Evolutionary conservation across 805 yeast species (phyloP).

Genomic region (Ogataea philodendri): DNA sequence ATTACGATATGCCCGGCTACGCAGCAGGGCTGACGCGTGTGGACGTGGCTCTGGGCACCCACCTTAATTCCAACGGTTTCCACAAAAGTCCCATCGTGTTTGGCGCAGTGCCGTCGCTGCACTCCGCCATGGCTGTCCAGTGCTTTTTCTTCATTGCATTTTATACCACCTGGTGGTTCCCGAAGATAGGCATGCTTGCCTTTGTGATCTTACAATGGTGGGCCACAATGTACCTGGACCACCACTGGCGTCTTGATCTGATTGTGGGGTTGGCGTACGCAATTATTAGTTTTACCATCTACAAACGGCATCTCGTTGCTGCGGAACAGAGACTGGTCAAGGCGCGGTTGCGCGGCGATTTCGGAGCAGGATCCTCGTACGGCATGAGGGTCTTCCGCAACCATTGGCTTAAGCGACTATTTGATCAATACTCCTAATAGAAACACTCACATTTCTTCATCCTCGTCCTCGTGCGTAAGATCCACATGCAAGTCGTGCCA

Average conservation of each 20-base stretch:
- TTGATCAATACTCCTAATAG: slow-evolving; percentile 43
- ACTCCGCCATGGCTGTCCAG: slow-evolving; percentile 62
- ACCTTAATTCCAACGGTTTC: slow-evolving; percentile 58
- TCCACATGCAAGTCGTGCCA: slow-evolving; percentile 58
- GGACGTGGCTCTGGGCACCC: slow-evolving; percentile 62
- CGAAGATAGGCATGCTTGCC: slow-evolving; percentile 37
- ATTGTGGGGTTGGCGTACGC: slow-evolving; percentile 56
- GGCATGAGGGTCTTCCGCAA: slow-evolving; percentile 65
- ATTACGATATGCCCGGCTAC: slow-evolving; percentile 63
- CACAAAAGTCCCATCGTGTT: slow-evolving; percentile 68
- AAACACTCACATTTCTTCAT: slow-evolving; percentile 28
- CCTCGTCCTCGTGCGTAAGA: slow-evolving; percentile 44
- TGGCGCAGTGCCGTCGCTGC: slow-evolving; percentile 74
- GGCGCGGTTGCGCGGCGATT: slow-evolving; percentile 40
- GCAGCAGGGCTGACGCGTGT: slow-evolving; percentile 70
- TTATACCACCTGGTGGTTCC: slow-evolving; percentile 37
- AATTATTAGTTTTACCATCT: slow-evolving; percentile 39
- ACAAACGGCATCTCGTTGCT: slow-evolving; percentile 35
- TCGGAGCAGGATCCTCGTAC: slow-evolving; percentile 45
- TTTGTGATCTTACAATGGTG: slow-evolving; percentile 66
- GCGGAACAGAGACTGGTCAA: slow-evolving; percentile 38
- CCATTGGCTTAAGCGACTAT: slow-evolving; percentile 46
- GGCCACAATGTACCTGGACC: slow-evolving; percentile 72
- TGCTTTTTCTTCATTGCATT: slow-evolving; percentile 43
- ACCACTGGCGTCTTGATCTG: slow-evolving; percentile 67